phyloP scores from a whole-genome alignment of 108 stramenopile species.

The Mediolabrus comicus region DNA sequence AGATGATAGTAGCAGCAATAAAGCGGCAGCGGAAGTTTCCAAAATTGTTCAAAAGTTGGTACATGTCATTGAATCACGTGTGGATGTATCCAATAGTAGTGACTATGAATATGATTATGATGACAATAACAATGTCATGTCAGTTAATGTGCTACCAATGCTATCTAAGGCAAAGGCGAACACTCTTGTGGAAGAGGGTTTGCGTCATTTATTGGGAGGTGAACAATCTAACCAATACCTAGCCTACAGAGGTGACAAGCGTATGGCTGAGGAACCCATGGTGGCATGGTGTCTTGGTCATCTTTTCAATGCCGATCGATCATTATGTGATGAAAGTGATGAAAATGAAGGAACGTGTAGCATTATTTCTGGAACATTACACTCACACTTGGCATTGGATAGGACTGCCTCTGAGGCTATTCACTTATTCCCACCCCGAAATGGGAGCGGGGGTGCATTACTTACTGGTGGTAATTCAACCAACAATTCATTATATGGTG shows the following conservation, averaged over 20 bases:
- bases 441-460: slow-evolving; percentile 51
- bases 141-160: slow-evolving; percentile 6
- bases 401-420: slow-evolving; percentile 75
- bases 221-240: slow-evolving; percentile 7
- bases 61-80: slow-evolving; percentile 40
- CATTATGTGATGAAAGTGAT: slow-evolving; percentile 14
- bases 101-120: not conserved
- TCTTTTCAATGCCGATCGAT: slow-evolving; percentile 13
- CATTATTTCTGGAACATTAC: slow-evolving; percentile 43
- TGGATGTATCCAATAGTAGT: slow-evolving; percentile 13
- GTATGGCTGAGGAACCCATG: slow-evolving; percentile 30
- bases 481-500: slow-evolving; percentile 72
- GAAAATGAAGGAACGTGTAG: slow-evolving; percentile 22
- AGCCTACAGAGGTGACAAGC: slow-evolving; percentile 44
- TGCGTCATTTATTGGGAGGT: slow-evolving; percentile 32
- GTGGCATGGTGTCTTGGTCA: slow-evolving; percentile 26
- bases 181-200: slow-evolving; percentile 15
- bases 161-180: slow-evolving; percentile 24
- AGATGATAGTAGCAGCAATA: not conserved
- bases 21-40: slow-evolving; percentile 7
- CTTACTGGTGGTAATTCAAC: slow-evolving; percentile 50
- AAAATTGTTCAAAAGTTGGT: slow-evolving; percentile 7
- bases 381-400: slow-evolving; percentile 63
- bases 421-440: slow-evolving; percentile 72
- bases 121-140: not conserved